phyloP scores from a whole-genome alignment of 257 asterid genomes.

The Pogostemon cablin region DNA sequence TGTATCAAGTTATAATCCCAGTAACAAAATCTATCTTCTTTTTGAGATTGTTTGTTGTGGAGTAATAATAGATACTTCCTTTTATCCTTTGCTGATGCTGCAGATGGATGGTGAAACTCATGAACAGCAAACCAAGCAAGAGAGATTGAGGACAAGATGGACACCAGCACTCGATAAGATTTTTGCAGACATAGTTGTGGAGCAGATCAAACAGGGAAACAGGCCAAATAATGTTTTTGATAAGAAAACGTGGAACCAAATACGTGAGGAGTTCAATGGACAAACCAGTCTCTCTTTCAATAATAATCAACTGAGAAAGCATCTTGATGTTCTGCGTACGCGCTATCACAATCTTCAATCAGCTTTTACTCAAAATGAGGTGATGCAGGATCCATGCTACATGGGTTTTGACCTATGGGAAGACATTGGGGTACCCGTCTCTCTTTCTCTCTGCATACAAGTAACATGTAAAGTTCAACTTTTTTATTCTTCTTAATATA shows the following conservation, averaged over 20 bases:
- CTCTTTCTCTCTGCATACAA: not conserved
- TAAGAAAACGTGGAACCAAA: constrained; percentile 92
- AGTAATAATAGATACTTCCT: not conserved
- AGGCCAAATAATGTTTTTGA: constrained; percentile 83
- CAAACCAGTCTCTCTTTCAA: constrained; percentile 78
- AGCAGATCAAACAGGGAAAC: constrained; percentile 77
- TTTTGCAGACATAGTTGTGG: constrained; percentile 85
- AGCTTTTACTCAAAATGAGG: constrained; percentile 54
- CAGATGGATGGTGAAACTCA: constrained; percentile 75
- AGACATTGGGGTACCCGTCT: constrained; percentile 66
- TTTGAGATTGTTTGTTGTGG: not conserved
- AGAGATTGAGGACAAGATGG: constrained; percentile 92
- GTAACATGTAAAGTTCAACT: not conserved
- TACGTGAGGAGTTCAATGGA: constrained; percentile 74
- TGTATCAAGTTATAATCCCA: constrained; percentile 9
- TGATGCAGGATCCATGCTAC: constrained; percentile 68
- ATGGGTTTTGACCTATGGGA: constrained; percentile 94
- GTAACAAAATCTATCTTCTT: not conserved
- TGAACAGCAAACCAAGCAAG: constrained; percentile 80
- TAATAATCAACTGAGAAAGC: constrained; percentile 90
- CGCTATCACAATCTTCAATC: constrained; percentile 78
- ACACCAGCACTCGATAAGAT: constrained; percentile 79
- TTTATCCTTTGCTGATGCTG: constrained; percentile 24
- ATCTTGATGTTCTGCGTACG: constrained; percentile 85
- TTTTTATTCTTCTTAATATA: not conserved